Base-by-base conservation (phyloP, 2,329 filamentous ascomycete species). In the Diplocarpon rosae region DNA sequence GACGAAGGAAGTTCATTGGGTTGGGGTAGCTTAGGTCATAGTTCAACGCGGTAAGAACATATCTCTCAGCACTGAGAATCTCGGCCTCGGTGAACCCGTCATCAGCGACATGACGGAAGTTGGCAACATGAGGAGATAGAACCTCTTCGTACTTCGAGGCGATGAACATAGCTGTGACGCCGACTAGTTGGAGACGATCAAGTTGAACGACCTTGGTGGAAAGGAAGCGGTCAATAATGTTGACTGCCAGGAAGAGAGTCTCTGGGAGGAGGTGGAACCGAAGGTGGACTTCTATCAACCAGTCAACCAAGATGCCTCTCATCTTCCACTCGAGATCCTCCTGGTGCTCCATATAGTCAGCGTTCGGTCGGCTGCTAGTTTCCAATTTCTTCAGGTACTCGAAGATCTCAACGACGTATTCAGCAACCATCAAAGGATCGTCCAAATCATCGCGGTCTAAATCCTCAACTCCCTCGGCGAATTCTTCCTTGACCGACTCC, bases 121-220 rank as follows among this genome's bases (percentile, higher is more conserved):
- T 95, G 64, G 85, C 83, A 32, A 98, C 89, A 57, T 96, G 90
- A 37, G 92, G 92, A 10, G 92, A 96, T 40, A 98, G 76, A 39
- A 98, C 89, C 64, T 98, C 92, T 67, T 98, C 90, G 63, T 96
- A 98, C 70, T 98, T 98, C 61, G 90, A 93, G 11, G 92, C 92
- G 61, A 96, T 95, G 71, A 96, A 96, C 92, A 98, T 96, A 65
- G 90, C 92, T 17, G 92, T 95, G 59, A 96, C 89, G 60, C 92
- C 92, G 47, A 98, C 92, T 8, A 98, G 76, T 67, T 98, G 92
- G 5, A 98, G 80, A 50, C 89, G 88, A 64, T 96, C 90, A 37
- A 98, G 80, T 67, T 94, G 87, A 37, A 98, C 92, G 28, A 95
- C 83, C 71, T 96, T 95, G 60, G 81, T 79, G 0, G 90, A 95